phyloP scores from a whole-genome alignment of 371 early-diverging fungal genomes.

The Capniomyces stellatus region DNA sequence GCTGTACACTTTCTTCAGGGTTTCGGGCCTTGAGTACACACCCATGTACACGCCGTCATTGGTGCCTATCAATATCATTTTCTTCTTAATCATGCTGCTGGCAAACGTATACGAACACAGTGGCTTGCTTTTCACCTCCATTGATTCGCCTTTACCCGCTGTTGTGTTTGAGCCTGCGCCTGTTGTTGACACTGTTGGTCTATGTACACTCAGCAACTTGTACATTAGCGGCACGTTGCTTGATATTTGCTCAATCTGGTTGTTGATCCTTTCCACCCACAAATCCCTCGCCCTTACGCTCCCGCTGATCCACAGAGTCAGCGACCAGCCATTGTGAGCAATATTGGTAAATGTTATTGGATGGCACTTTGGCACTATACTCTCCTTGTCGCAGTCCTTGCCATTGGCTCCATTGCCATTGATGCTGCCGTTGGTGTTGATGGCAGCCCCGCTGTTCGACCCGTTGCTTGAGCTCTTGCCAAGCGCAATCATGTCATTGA shows the following conservation, averaged over 20 bases:
- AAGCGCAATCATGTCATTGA: too few species aligned
- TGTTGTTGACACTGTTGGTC: conserved; percentile 23
- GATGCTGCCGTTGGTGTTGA: too few species aligned
- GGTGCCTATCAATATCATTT: conserved; percentile 19
- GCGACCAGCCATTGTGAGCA: not conserved
- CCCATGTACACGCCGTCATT: conserved; percentile 22
- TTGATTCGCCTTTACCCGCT: conserved; percentile 29
- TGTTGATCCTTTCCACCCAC: not conserved
- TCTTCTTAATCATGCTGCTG: conserved; percentile 10
- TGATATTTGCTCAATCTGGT: not conserved
- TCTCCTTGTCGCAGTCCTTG: not conserved
- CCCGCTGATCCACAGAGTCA: not conserved
- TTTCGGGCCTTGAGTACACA: conserved; percentile 13
- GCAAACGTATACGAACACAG: conserved; percentile 15
- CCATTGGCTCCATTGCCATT: too few species aligned
- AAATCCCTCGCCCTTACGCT: not conserved
- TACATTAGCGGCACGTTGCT: not conserved
- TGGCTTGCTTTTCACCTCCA: conserved; percentile 8
- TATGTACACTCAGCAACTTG: not conserved
- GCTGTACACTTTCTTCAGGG: conserved; percentile 14
- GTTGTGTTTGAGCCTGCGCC: conserved; percentile 14
- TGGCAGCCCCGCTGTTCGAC: too few species aligned
- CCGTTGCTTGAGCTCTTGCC: too few species aligned
- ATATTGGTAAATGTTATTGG: conserved; percentile 1
- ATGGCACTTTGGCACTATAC: not conserved